Base-by-base conservation (phyloP, 805 yeast genomes). In the Yarrowia bubula region DNA sequence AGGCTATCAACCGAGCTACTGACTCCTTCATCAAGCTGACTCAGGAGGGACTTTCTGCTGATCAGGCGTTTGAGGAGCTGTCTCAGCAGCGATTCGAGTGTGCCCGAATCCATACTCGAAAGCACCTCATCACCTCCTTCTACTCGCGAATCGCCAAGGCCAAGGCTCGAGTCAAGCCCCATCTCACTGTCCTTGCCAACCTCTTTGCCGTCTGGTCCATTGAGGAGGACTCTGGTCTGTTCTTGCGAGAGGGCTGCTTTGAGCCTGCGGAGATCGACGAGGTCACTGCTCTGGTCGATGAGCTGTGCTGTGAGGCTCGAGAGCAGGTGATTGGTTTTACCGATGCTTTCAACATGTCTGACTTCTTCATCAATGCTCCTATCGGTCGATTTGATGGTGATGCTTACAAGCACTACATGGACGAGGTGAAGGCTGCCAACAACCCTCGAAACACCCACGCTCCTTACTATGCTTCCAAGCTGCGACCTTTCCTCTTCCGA, bases 331-430 rank as follows among this genome's bases (percentile, higher is more conserved):
- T 90, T 75, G 88, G 89, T 0, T 80, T 89, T 71, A 88, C 96
- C 5, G 98, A 92, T 76, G 83, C 96, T 0, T 92, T 92, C 80
- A 85, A 88, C 76, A 81, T 88, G 68, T 85, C 90, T 46, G 97
- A 92, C 77, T 87, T 82, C 74, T 83, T 88, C 78, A 81, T 92
- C 72, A 89, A 91, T 74, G 86, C 97, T 0, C 86, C 95, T 4
- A 83, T 92, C 66, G 98, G 97, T 51, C 82, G 80, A 66, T 87
- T 82, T 75, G 86, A 89, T 70, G 97, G 97, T 67, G 87, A 92
- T 74, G 86, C 90, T 66, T 92, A 91, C 78, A 86, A 86, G 73
- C 86, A 89, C 75, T 91, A 91, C 78, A 87, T 87, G 73, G 77
- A 73, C 28, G 78, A 79, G 65, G 87, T 87, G 66, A 84, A 83